These are phyloP conservation scores for Trypanosoma brucei DNA, from an alignment of 208 protist genomes.

Conservation along the genomic window DNA sequence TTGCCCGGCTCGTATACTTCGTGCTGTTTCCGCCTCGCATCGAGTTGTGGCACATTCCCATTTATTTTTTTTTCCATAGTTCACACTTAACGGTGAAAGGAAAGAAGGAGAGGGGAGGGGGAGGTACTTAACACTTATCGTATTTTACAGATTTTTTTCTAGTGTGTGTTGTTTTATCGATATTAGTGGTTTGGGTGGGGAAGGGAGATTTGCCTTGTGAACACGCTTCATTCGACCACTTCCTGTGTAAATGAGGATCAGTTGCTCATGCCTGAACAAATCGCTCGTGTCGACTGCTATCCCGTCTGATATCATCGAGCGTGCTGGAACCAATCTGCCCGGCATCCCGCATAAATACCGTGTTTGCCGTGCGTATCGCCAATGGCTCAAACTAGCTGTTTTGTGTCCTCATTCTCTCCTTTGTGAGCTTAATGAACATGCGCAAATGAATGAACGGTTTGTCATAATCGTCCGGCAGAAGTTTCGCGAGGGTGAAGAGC, in stretches of 20 bases:
- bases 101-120: neutral
- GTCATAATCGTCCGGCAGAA: slow-evolving; percentile 86
- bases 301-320: slow-evolving; percentile 37
- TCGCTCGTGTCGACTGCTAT: slow-evolving; percentile 43
- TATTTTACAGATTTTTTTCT: slow-evolving; percentile 1
- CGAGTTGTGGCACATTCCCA: neutral
- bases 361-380: slow-evolving; percentile 70
- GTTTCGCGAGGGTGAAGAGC: slow-evolving; percentile 70
- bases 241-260: too few relatives aligned
- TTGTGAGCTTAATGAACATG: slow-evolving; percentile 82
- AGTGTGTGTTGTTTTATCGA: too few relatives aligned
- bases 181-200: too few relatives aligned
- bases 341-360: slow-evolving; percentile 76
- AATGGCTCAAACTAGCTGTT: slow-evolving; percentile 86
- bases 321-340: slow-evolving; percentile 69
- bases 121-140: neutral
- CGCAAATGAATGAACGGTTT: slow-evolving; percentile 88
- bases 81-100: neutral
- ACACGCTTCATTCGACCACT: too few relatives aligned
- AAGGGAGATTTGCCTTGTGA: too few relatives aligned
- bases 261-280: slow-evolving; percentile 27
- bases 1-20: too few relatives aligned
- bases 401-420: slow-evolving; percentile 71
- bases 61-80: neutral
- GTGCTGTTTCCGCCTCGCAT: too few relatives aligned